Conservation (phyloP, 345 rosid genomes). For the Eucalyptus erythrocorys region DNA sequence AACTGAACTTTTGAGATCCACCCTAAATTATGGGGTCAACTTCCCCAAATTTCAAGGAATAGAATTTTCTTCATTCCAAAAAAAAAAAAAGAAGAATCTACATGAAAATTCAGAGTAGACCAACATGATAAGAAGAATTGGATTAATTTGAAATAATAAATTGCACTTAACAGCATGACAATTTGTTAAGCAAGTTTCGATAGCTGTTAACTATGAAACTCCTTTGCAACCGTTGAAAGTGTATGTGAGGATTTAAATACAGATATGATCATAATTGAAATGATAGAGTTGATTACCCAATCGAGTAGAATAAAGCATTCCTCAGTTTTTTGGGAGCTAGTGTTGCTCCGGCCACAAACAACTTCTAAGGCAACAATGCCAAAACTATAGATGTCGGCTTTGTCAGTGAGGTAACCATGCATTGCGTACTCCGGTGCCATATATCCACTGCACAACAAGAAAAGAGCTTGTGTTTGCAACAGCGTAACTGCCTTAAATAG, state of each 20-base stretch:
- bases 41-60: background rate
- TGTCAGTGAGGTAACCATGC: constrained; percentile 18
- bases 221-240: background rate
- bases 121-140: background rate
- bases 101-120: background rate
- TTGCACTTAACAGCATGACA: background rate
- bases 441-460: constrained; percentile 7
- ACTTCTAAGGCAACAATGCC: constrained; percentile 15
- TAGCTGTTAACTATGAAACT: background rate
- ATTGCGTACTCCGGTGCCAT: constrained; percentile 28
- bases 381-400: constrained; percentile 22
- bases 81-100: no score
- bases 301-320: constrained; percentile 11
- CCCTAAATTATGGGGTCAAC: no score
- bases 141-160: background rate
- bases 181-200: background rate
- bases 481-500: background rate
- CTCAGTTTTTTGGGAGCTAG: background rate
- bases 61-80: background rate
- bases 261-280: background rate
- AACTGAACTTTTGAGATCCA: no score
- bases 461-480: background rate
- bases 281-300: constrained; percentile 1
- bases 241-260: background rate
- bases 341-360: constrained; percentile 9